Conservation (phyloP, 106 monocot species). For the Dioscorea alata region DNA sequence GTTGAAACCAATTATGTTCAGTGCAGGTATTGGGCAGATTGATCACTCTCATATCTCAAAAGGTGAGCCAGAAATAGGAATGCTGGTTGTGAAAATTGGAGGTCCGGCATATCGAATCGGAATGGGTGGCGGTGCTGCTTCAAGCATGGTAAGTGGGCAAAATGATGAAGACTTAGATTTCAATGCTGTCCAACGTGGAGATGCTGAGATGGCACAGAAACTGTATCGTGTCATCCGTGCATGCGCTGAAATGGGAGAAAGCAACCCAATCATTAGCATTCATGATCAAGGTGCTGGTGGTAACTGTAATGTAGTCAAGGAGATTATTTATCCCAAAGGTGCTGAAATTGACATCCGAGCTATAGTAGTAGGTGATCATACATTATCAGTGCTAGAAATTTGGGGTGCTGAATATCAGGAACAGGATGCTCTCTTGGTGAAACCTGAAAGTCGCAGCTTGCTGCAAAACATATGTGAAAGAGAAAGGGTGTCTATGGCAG, state of each 20-base stretch:
- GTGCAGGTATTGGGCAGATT: constrained; percentile 84
- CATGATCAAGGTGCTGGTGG: constrained; percentile 99
- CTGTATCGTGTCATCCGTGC: constrained; percentile 82
- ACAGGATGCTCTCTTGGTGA: constrained; percentile 85
- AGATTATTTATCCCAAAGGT: constrained; percentile 95
- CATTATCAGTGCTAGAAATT: constrained; percentile 93
- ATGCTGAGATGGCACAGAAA: constrained; percentile 99
- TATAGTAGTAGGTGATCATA: constrained; percentile 88
- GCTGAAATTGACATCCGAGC: constrained; percentile 82
- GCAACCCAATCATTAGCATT: constrained; percentile 88
- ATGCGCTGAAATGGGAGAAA: constrained; percentile 85
- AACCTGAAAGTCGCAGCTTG: constrained; percentile 50
- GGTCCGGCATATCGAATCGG: constrained; percentile 95
- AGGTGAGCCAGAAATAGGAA: constrained; percentile 74
- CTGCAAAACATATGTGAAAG: constrained; percentile 67
- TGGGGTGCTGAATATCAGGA: constrained; percentile 99
- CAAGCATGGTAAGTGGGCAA: constrained; percentile 96
- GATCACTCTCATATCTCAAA: constrained; percentile 78
- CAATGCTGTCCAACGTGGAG: constrained; percentile 92
- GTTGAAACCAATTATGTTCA: constrained; percentile 98
- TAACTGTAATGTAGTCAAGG: constrained; percentile 97
- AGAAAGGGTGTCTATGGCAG: constrained; percentile 89
- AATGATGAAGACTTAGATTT: constrained; percentile 98
- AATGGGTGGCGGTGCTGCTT: constrained; percentile 98
- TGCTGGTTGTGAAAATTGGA: constrained; percentile 98